phyloP scores from a whole-genome alignment of 2,329 filamentous ascomycete genomes.

The Trichoderma semiorbis region DNA sequence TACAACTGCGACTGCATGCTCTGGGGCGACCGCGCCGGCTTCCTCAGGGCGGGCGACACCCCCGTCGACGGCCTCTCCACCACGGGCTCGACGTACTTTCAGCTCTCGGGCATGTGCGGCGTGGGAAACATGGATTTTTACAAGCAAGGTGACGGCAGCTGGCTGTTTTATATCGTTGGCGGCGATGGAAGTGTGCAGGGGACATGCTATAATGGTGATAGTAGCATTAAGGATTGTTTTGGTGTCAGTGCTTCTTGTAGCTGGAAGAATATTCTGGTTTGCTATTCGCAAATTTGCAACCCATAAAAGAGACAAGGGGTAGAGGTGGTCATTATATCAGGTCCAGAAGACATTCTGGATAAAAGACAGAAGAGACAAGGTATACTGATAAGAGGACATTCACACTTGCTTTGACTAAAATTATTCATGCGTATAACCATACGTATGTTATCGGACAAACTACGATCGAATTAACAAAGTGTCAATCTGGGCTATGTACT shows the following conservation, averaged over 20 bases:
- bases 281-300: neutral
- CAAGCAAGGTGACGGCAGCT: neutral
- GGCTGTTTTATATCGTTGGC: neutral
- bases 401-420: neutral
- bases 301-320: neutral
- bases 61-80: neutral
- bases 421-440: neutral
- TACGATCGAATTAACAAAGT: neutral
- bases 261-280: neutral
- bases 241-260: neutral
- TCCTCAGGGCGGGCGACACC: neutral
- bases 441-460: neutral
- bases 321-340: neutral
- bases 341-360: neutral
- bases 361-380: neutral
- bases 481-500: neutral
- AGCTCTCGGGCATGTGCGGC: conserved; percentile 1
- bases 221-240: neutral
- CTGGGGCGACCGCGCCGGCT: neutral
- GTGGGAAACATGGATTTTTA: neutral
- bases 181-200: neutral
- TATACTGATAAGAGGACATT: neutral
- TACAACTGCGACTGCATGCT: neutral
- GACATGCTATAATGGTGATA: neutral
- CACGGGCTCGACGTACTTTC: neutral